Evolutionary conservation across 352 stramenopile species (phyloP).

Genomic region (Phytophthora podocarpi): DNA sequence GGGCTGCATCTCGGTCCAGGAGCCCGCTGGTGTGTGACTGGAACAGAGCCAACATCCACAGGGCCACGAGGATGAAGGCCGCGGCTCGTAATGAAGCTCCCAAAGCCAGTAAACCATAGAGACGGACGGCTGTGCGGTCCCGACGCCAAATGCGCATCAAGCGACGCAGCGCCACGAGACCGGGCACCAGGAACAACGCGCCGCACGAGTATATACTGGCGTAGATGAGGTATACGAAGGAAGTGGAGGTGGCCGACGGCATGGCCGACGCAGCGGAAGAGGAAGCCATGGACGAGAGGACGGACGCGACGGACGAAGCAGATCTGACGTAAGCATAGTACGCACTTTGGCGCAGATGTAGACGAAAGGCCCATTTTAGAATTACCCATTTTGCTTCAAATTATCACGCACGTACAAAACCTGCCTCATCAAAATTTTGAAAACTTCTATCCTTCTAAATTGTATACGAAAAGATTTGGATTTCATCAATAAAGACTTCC

Average conservation of each 20-base stretch:
- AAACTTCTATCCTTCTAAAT: no score
- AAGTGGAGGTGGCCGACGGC: slow-evolving; percentile 26
- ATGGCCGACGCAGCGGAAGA: not conserved
- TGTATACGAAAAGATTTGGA: no score
- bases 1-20: slow-evolving; percentile 44
- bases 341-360: no score
- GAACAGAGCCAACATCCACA: slow-evolving; percentile 61
- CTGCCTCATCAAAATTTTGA: no score
- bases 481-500: no score
- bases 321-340: no score
- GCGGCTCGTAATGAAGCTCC: slow-evolving; percentile 46
- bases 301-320: not conserved
- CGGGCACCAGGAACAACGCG: slow-evolving; percentile 52
- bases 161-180: slow-evolving; percentile 38
- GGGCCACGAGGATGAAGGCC: slow-evolving; percentile 53
- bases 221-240: slow-evolving; percentile 54
- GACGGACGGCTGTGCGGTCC: slow-evolving; percentile 56
- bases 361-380: no score
- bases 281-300: not conserved
- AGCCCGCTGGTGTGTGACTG: slow-evolving; percentile 28
- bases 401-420: no score
- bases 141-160: slow-evolving; percentile 45
- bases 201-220: slow-evolving; percentile 58
- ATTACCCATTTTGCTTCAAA: no score
- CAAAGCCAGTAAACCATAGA: slow-evolving; percentile 60